A percentile compares a stretch with the other conserved stretches of the same genome.
phyloP scores from a whole-genome alignment of 768 basidiomycete genomes.

The Lentinula aciculospora region DNA sequence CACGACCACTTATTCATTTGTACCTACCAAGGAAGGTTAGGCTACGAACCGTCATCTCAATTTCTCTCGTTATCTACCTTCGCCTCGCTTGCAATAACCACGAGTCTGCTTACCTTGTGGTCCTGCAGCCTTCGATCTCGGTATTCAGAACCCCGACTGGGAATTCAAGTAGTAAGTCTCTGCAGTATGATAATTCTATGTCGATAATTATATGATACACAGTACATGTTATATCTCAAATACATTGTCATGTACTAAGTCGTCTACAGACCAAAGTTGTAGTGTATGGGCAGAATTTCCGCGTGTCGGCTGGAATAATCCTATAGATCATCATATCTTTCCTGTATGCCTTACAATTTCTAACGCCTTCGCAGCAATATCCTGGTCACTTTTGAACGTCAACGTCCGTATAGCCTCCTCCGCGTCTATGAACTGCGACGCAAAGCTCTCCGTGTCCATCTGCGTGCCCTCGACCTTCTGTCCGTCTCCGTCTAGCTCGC shows the following conservation, averaged over 20 bases:
- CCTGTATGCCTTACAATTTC: slow-evolving; percentile 22
- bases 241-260: not conserved
- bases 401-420: slow-evolving; percentile 28
- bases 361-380: slow-evolving; percentile 31
- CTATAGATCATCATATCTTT: not conserved
- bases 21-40: no score
- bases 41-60: no score
- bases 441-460: slow-evolving; percentile 36
- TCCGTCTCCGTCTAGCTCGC: slow-evolving; percentile 22
- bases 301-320: not conserved
- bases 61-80: no score
- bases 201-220: slow-evolving; percentile 1
- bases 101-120: not conserved
- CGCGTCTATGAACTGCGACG: slow-evolving; percentile 29
- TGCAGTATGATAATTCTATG: not conserved
- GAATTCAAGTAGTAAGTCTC: not conserved
- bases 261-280: not conserved
- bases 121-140: not conserved
- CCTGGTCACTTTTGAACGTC: slow-evolving; percentile 31
- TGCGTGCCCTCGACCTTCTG: slow-evolving; percentile 35
- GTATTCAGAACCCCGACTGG: not conserved
- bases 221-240: not conserved
- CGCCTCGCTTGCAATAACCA: no score
- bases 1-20: no score
- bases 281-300: not conserved